Conservation (phyloP, 768 basidiomycete genomes). For the Tremella mesenterica region DNA sequence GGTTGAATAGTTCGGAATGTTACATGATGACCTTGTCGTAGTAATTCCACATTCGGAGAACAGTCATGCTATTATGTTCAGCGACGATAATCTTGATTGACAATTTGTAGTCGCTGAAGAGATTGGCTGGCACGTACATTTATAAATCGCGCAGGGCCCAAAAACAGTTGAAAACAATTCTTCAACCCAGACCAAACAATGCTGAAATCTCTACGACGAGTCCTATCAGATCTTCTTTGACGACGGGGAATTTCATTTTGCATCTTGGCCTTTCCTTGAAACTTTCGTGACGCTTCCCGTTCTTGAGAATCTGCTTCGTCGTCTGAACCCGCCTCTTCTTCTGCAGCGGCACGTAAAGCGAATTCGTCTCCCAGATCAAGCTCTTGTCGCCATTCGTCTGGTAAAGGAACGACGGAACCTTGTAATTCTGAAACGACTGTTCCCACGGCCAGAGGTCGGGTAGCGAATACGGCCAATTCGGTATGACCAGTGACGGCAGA, state of each 20-base stretch:
- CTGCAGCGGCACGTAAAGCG: constrained; percentile 10
- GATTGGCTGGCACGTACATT: constrained; percentile 38
- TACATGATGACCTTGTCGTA: constrained; percentile 36
- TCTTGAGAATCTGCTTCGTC: constrained; percentile 1
- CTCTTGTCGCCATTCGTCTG: constrained; percentile 31
- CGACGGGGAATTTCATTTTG: constrained; percentile 6
- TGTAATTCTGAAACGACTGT: constrained; percentile 31
- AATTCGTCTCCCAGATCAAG: constrained; percentile 34
- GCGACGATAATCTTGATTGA: constrained; percentile 2
- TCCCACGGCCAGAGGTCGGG: constrained; percentile 20
- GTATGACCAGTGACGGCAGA: constrained; percentile 31
- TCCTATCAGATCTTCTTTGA: constrained; percentile 27
- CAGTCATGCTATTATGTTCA: constrained; percentile 37
- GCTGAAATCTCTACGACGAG: constrained; percentile 38
- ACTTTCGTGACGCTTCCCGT: background rate
- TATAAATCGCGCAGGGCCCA: constrained; percentile 42
- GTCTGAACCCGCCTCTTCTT: constrained; percentile 1
- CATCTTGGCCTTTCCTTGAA: constrained; percentile 4
- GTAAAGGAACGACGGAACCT: constrained; percentile 35
- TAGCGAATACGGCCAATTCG: constrained; percentile 39
- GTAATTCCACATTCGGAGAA: constrained; percentile 39
- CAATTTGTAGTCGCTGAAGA: background rate
- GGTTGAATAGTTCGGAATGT: constrained; percentile 34
- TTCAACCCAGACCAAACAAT: constrained; percentile 40
- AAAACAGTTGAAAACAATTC: constrained; percentile 37